Conservation (phyloP, 768 basidiomycete genomes). For the Termitomyces heimii region DNA sequence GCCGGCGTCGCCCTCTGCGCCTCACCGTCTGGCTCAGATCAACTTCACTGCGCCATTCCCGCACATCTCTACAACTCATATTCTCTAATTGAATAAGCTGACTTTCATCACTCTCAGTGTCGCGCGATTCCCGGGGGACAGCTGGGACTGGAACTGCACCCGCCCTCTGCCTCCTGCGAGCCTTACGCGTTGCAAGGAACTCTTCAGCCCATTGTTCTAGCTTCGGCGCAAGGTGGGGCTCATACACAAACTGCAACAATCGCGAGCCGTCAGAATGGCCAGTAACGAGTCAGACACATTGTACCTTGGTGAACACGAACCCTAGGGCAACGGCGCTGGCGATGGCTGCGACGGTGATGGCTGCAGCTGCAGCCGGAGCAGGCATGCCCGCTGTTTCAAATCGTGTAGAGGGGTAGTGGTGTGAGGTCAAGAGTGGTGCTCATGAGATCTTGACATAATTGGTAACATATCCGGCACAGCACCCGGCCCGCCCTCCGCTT, state of each 20-base stretch:
- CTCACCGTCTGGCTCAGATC: constrained; percentile 25
- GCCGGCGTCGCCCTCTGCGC: constrained; percentile 23
- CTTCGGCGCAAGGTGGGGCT: constrained; percentile 61
- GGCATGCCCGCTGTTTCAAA: constrained; percentile 10
- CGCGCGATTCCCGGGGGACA: too few species aligned
- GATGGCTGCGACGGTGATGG: constrained; percentile 11
- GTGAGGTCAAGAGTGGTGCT: not conserved
- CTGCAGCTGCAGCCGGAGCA: constrained; percentile 14
- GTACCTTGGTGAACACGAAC: constrained; percentile 14
- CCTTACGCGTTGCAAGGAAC: constrained; percentile 27
- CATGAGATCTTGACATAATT: constrained; percentile 1
- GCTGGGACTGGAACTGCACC: constrained; percentile 13
- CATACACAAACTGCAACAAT: constrained; percentile 53
- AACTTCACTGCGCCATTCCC: constrained; percentile 46
- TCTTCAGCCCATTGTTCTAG: constrained; percentile 44
- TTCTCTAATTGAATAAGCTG: constrained; percentile 43
- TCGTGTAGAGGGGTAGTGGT: constrained; percentile 6
- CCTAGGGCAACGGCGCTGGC: constrained; percentile 13
- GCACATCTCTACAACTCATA: constrained; percentile 43
- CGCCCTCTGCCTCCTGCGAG: constrained; percentile 23
- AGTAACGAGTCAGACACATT: not conserved
- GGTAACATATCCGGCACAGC: constrained; percentile 3
- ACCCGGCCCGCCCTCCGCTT: not conserved
- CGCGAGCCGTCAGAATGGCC: not conserved
- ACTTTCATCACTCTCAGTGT: constrained; percentile 14